Percentiles rank a stretch among this genome's conserved stretches.
These are phyloP conservation scores for Aegilops umbellulata DNA, from an alignment of 176 grass and related monocot species.

Conservation along the genomic window DNA sequence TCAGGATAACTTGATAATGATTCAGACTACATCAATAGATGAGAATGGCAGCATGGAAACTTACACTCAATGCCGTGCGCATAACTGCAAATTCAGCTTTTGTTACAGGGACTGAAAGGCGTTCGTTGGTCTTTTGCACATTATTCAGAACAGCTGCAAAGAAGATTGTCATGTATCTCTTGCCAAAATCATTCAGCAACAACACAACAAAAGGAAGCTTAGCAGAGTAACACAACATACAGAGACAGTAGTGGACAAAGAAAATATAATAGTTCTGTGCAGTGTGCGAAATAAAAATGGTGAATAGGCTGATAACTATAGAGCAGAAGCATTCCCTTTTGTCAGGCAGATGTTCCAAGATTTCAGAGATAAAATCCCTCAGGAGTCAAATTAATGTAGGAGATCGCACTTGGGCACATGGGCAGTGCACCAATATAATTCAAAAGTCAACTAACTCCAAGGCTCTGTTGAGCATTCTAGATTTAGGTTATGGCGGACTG, in stretches of 20 bases:
- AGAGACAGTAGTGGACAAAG: neutral
- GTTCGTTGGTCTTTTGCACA: conserved; percentile 63
- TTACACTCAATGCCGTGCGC: conserved; percentile 84
- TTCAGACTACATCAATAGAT: neutral
- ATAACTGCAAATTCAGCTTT: conserved; percentile 92
- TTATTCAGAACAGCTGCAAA: conserved; percentile 72
- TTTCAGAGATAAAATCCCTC: neutral
- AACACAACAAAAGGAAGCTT: neutral
- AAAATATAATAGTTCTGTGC: neutral
- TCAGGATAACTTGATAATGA: neutral
- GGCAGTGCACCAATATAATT: neutral
- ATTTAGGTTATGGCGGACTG: neutral
- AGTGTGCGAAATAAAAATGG: neutral
- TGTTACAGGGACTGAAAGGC: conserved; percentile 66
- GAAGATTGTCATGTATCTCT: conserved; percentile 13
- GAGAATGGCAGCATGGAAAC: conserved; percentile 28
- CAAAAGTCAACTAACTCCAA: neutral
- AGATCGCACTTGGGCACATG: neutral
- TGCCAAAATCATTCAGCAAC: conserved; percentile 2
- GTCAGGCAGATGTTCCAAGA: conserved; percentile 17
- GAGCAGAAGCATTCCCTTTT: conserved; percentile 9
- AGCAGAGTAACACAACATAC: neutral
- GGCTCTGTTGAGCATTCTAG: neutral
- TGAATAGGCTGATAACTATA: neutral
- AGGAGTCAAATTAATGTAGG: neutral